A percentile compares a stretch with the other conserved stretches of the same genome.
phyloP scores from a whole-genome alignment of 768 basidiomycete genomes.

The Infundibulicybe gibba region DNA sequence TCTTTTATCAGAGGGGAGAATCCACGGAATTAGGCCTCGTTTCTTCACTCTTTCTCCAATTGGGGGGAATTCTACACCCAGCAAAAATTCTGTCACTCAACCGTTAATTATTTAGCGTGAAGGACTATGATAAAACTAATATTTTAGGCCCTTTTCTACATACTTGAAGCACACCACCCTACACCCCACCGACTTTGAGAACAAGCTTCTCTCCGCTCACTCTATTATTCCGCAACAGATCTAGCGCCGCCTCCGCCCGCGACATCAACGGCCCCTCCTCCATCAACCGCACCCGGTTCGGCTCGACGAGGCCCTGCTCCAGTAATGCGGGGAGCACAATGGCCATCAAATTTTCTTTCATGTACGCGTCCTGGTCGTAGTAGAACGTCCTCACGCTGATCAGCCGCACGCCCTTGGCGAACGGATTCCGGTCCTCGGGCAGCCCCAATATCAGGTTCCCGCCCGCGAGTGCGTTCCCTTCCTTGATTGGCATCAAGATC shows the following conservation, averaged over 20 bases:
- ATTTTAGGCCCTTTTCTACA: too few relatives aligned
- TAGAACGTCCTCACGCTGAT: constrained; percentile 37
- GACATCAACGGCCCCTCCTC: constrained; percentile 39
- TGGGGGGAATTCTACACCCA: too few relatives aligned
- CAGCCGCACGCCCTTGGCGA: constrained; percentile 30
- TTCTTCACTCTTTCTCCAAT: too few relatives aligned
- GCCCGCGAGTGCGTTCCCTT: constrained; percentile 31
- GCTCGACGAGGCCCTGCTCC: constrained; percentile 31
- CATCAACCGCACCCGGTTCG: constrained; percentile 35
- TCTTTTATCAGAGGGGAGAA: too few relatives aligned
- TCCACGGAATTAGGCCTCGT: too few relatives aligned
- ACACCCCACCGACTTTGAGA: constrained; percentile 24
- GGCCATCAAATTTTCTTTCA: constrained; percentile 41
- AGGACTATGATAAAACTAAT: too few relatives aligned
- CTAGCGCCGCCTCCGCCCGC: constrained; percentile 36
- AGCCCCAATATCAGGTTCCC: constrained; percentile 28
- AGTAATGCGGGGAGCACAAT: constrained; percentile 41
- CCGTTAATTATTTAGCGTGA: too few relatives aligned
- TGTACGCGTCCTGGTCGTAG: constrained; percentile 33
- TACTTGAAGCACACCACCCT: too few relatives aligned
- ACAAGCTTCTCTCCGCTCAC: constrained; percentile 49
- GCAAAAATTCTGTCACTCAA: too few relatives aligned
- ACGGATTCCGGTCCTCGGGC: constrained; percentile 30
- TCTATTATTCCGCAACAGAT: constrained; percentile 42
- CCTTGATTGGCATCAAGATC: constrained; percentile 43